Conservation (phyloP, 2,329 filamentous ascomycete genomes). For the Xylariaceae sp. region DNA sequence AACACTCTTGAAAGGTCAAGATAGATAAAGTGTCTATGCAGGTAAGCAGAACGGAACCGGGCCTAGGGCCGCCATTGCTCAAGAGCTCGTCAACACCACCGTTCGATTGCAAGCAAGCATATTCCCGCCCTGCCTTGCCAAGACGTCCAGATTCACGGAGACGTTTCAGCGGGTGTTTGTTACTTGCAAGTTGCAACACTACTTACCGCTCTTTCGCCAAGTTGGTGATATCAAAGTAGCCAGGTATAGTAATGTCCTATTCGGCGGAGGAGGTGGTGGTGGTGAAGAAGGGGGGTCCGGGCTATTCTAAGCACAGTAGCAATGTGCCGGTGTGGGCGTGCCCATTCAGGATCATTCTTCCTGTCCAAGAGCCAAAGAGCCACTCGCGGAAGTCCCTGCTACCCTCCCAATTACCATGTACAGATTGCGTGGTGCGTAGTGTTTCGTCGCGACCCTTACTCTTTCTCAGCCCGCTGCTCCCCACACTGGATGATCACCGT, state of each 20-base stretch:
- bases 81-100: constrained; percentile 19
- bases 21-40: not conserved
- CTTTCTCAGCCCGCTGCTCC: constrained; percentile 12
- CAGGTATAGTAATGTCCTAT: constrained; percentile 15
- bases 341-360: not conserved
- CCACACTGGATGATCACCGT: constrained; percentile 25
- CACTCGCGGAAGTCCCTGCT: not conserved
- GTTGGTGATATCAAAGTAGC: constrained; percentile 6
- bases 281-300: no score
- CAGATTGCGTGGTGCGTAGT: no score
- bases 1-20: not conserved
- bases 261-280: no score
- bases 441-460: constrained; percentile 1
- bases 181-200: constrained; percentile 18
- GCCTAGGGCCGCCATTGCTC: constrained; percentile 5
- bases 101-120: constrained; percentile 20
- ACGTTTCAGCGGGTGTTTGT: constrained; percentile 24
- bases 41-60: constrained; percentile 21
- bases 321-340: not conserved
- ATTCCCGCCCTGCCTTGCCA: constrained; percentile 23
- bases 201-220: constrained; percentile 22
- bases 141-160: constrained; percentile 24
- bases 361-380: not conserved
- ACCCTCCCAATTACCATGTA: not conserved
- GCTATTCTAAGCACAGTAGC: not conserved